phyloP scores from a whole-genome alignment of 352 stramenopile genomes.

The Phytophthora colocasiae region DNA sequence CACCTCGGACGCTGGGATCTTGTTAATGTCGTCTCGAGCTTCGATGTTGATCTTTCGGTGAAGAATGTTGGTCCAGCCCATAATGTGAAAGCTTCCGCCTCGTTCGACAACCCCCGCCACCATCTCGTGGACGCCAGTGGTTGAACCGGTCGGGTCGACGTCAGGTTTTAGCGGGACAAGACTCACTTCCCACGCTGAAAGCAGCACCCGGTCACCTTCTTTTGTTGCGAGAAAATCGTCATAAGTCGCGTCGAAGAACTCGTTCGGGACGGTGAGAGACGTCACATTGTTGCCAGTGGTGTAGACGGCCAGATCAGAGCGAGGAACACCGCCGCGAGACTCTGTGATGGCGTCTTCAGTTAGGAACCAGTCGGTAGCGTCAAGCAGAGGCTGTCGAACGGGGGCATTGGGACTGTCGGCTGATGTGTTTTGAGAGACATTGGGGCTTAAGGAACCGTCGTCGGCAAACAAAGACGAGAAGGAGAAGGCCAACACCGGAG shows the following conservation, averaged over 20 bases:
- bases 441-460: neutral
- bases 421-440: neutral
- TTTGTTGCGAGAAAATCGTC: slow-evolving; percentile 39
- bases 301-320: slow-evolving; percentile 39
- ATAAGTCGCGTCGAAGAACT: slow-evolving; percentile 53
- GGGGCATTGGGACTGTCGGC: slow-evolving; percentile 34
- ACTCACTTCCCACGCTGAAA: slow-evolving; percentile 59
- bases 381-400: slow-evolving; percentile 45
- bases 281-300: slow-evolving; percentile 50
- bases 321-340: slow-evolving; percentile 44
- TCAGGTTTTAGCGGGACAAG: slow-evolving; percentile 49
- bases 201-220: slow-evolving; percentile 32
- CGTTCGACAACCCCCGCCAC: slow-evolving; percentile 38
- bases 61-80: slow-evolving; percentile 60
- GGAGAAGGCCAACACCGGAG: slow-evolving; percentile 2
- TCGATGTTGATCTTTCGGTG: slow-evolving; percentile 37
- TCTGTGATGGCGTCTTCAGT: slow-evolving; percentile 50
- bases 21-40: slow-evolving; percentile 52
- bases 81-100: slow-evolving; percentile 46
- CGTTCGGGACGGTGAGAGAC: slow-evolving; percentile 40
- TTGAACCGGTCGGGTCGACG: slow-evolving; percentile 17
- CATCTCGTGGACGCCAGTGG: slow-evolving; percentile 41
- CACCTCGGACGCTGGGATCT: slow-evolving; percentile 11
- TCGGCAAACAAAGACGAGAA: slow-evolving; percentile 12
- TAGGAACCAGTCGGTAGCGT: slow-evolving; percentile 58